Conservation (phyloP, 73 alveolate species). For the Paramecium primaurelia region DNA sequence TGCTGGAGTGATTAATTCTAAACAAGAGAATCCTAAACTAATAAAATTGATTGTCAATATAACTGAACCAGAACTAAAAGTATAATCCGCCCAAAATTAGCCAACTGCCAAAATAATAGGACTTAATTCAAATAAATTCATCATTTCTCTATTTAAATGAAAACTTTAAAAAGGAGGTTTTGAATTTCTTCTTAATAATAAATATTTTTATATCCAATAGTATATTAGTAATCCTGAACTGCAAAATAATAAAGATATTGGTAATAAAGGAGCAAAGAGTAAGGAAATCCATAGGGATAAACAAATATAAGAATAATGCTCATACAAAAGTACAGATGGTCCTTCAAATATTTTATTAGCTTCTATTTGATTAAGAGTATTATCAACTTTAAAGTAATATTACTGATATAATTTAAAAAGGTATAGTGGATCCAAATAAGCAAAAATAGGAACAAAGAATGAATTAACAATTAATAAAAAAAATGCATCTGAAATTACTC, state of each 20-base stretch:
- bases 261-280: not conserved
- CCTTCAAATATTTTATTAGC: conserved; percentile 24
- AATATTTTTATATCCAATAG: conserved; percentile 20
- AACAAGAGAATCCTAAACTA: not conserved
- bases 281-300: not conserved
- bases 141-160: conserved; percentile 11
- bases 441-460: not conserved
- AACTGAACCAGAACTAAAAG: not conserved
- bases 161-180: conserved; percentile 3
- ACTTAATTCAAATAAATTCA: not conserved
- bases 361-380: not conserved
- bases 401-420: not conserved
- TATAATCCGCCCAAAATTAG: not conserved
- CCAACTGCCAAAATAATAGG: not conserved
- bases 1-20: not conserved
- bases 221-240: not conserved
- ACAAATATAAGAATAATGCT: not conserved
- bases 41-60: not conserved
- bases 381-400: not conserved
- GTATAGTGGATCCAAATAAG: conserved; percentile 12
- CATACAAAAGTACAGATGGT: not conserved
- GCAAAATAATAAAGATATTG: not conserved
- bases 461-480: not conserved
- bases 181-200: not conserved
- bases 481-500: conserved; percentile 21